phyloP scores from a whole-genome alignment of 2,329 filamentous ascomycete genomes.

The Pestalotiopsis sp. region DNA sequence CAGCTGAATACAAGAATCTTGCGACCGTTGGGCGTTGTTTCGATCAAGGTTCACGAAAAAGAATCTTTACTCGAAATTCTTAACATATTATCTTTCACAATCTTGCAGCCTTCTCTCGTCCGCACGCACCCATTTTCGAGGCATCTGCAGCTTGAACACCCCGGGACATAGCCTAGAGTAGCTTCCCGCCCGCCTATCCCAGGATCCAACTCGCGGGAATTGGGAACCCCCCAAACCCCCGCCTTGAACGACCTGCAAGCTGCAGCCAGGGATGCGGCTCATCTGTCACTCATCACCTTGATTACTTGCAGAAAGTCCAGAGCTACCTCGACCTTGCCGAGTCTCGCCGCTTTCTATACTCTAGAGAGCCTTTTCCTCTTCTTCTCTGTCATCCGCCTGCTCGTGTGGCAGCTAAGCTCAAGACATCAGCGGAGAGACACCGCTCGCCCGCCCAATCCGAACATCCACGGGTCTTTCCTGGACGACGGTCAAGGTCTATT shows the following conservation, averaged over 20 bases:
- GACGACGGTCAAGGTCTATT: background rate
- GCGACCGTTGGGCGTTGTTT: background rate
- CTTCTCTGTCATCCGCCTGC: background rate
- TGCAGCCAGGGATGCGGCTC: background rate
- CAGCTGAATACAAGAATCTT: conserved; percentile 1
- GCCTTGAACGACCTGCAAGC: background rate
- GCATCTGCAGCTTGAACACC: background rate
- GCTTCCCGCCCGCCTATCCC: background rate
- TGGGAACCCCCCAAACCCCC: background rate
- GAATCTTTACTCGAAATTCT: background rate
- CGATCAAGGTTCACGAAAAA: background rate
- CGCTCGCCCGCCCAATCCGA: background rate
- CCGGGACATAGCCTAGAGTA: background rate
- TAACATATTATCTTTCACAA: background rate
- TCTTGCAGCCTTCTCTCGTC: background rate
- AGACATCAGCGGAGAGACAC: background rate
- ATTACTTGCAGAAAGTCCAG: background rate
- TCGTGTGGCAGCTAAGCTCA: background rate
- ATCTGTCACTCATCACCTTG: background rate
- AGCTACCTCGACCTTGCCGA: background rate
- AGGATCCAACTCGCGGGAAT: background rate
- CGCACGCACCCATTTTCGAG: background rate
- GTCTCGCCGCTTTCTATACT: background rate
- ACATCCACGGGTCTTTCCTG: background rate
- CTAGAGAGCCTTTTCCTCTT: background rate